phyloP scores from a whole-genome alignment of 805 yeast genomes.

The Saturnispora saitoi region DNA sequence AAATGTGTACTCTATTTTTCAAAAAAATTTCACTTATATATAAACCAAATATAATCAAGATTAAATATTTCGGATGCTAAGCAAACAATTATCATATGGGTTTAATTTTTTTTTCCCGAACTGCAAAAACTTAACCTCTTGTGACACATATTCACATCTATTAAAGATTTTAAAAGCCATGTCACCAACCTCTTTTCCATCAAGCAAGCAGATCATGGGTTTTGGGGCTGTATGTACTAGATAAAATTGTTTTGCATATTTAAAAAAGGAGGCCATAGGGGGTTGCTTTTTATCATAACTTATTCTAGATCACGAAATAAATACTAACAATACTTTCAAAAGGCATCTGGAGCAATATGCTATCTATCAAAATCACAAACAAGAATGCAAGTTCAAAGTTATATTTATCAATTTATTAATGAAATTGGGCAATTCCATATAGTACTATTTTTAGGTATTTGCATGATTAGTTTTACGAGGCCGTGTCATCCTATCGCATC shows the following conservation, averaged over 20 bases:
- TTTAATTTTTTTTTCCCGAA: not conserved
- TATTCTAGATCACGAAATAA: not conserved
- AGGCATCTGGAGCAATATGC: slow-evolving; percentile 15
- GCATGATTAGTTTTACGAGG: slow-evolving; percentile 9
- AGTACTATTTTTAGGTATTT: slow-evolving; percentile 8
- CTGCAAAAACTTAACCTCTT: not conserved
- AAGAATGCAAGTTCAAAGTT: slow-evolving; percentile 10
- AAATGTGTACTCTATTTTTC: not conserved
- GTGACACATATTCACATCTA: not conserved
- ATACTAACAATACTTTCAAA: not conserved
- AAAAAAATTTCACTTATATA: not conserved
- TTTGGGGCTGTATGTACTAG: slow-evolving; percentile 16
- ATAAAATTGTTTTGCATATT: not conserved
- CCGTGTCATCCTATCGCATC: slow-evolving; percentile 6
- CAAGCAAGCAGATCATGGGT: slow-evolving; percentile 10
- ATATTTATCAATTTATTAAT: slow-evolving; percentile 9
- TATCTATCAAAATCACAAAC: slow-evolving; percentile 13
- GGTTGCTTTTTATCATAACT: slow-evolving; percentile 1
- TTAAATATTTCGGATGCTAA: not conserved
- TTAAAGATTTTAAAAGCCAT: not conserved
- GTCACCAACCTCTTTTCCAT: slow-evolving; percentile 1
- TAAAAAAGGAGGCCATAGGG: not conserved
- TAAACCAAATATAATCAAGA: not conserved
- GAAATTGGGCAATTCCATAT: slow-evolving; percentile 10
- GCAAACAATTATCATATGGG: not conserved